A percentile compares a stretch with the other conserved stretches of the same genome.
These are phyloP conservation scores for Rheum nobile DNA, from an alignment of 148 eudicot genomes.

Conservation along the genomic window DNA sequence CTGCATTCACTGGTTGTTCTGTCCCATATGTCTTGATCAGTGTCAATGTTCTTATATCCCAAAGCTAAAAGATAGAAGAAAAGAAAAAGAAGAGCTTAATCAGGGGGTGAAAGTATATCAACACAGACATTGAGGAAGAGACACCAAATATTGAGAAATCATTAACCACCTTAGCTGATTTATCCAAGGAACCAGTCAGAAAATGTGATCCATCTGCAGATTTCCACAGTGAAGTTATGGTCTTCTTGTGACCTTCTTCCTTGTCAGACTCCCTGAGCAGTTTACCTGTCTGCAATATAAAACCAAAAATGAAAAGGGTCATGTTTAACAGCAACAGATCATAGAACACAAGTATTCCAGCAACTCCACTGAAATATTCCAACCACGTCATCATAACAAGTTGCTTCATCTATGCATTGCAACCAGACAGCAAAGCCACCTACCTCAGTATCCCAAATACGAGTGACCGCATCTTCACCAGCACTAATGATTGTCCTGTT, in stretches of 20 bases:
- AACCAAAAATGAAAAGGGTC: constrained; percentile 5
- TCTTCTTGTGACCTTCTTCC: constrained; percentile 62
- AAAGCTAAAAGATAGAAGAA: constrained; percentile 37
- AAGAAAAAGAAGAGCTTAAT: not conserved
- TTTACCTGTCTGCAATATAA: constrained; percentile 57
- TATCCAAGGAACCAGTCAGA: constrained; percentile 82
- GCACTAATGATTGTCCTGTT: constrained; percentile 77
- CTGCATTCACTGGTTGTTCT: constrained; percentile 87
- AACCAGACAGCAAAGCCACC: constrained; percentile 8
- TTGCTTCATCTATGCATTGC: not conserved
- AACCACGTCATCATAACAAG: not conserved
- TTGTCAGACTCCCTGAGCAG: constrained; percentile 53
- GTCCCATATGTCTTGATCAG: constrained; percentile 78
- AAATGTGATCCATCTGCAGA: constrained; percentile 81
- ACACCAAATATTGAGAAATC: not conserved
- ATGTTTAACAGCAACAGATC: not conserved
- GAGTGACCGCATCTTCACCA: constrained; percentile 83
- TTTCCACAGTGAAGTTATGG: constrained; percentile 66
- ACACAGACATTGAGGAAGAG: not conserved
- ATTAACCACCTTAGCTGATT: constrained; percentile 66
- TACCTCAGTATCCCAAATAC: constrained; percentile 93
- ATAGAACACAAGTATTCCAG: not conserved
- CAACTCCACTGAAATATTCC: constrained; percentile 3
- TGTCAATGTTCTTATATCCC: constrained; percentile 74
- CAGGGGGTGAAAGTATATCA: constrained; percentile 1